A percentile compares a stretch with the other conserved stretches of the same genome.
phyloP scores from a whole-genome alignment of 352 stramenopile species.

The Phytophthora hybrid region DNA sequence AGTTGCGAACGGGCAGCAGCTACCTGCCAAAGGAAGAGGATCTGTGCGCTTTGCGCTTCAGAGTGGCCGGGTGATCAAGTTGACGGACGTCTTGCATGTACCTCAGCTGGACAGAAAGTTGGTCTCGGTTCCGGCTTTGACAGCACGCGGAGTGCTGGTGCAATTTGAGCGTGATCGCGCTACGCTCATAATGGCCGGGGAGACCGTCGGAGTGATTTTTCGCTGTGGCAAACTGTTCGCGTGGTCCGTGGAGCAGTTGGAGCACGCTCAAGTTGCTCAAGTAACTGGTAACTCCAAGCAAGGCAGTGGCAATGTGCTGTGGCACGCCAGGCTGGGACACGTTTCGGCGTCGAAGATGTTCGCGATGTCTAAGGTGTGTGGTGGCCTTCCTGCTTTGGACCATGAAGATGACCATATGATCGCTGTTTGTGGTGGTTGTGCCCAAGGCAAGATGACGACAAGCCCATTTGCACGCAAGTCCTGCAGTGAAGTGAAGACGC shows the following conservation, averaged over 20 bases:
- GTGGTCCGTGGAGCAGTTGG: background rate
- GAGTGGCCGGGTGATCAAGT: slow-evolving; percentile 8
- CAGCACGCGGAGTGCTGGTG: slow-evolving; percentile 4
- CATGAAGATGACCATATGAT: background rate
- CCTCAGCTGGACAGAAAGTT: slow-evolving; percentile 25
- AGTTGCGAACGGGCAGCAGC: background rate
- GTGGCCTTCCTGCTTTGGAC: background rate
- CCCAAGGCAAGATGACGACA: slow-evolving; percentile 17
- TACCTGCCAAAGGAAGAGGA: background rate
- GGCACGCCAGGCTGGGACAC: slow-evolving; percentile 20
- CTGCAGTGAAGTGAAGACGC: slow-evolving; percentile 25
- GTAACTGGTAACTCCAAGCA: background rate
- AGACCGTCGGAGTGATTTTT: background rate
- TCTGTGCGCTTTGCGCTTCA: background rate
- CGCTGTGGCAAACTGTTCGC: background rate
- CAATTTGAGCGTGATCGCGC: background rate
- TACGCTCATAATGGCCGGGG: background rate
- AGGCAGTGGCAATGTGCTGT: background rate
- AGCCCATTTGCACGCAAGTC: slow-evolving; percentile 16
- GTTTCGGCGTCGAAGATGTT: background rate
- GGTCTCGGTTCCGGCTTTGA: slow-evolving; percentile 16
- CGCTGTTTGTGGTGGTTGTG: slow-evolving; percentile 28
- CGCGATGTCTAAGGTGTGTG: background rate
- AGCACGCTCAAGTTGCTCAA: background rate
- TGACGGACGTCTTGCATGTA: slow-evolving; percentile 34